Evolutionary conservation across 768 basidiomycete species (phyloP).

Genomic region (Basidioascus undulatus): DNA sequence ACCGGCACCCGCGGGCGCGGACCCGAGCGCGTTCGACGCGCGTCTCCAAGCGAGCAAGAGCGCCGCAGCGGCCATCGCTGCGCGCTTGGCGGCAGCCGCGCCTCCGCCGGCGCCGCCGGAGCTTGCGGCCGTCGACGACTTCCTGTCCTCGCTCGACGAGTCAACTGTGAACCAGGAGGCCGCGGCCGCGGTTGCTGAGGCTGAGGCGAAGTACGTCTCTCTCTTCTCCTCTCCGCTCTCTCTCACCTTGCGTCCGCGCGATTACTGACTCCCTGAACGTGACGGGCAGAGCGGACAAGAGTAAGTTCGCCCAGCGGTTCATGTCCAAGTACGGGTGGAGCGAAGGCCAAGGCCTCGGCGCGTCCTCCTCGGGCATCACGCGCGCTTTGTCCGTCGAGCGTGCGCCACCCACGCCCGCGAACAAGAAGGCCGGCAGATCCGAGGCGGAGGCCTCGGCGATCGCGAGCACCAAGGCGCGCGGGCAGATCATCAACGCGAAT

Average conservation of each 20-base stretch:
- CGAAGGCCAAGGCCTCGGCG: constrained; percentile 76
- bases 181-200: constrained; percentile 13
- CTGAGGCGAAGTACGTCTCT: constrained; percentile 1
- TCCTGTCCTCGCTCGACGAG: constrained; percentile 13
- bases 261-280: too few species aligned
- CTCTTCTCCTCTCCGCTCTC: too few species aligned
- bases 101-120: constrained; percentile 25
- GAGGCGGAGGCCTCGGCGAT: constrained; percentile 21
- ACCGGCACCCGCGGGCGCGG: not conserved
- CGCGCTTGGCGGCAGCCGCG: constrained; percentile 20
- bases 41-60: not conserved
- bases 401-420: not conserved
- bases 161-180: constrained; percentile 18
- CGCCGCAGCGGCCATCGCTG: constrained; percentile 61
- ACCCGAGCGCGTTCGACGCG: not conserved
- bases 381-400: constrained; percentile 66
- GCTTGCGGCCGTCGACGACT: too few species aligned
- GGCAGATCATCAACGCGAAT: constrained; percentile 78
- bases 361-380: constrained; percentile 58
- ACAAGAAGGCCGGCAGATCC: constrained; percentile 5
- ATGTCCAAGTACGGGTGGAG: constrained; percentile 96
- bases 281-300: constrained; percentile 16
- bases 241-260: too few species aligned
- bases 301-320: constrained; percentile 51
- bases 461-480: constrained; percentile 31